Evolutionary conservation across 1,284 basidiomycete genomes (phyloP).

Genomic region (Coniferiporia sulphurascens): DNA sequence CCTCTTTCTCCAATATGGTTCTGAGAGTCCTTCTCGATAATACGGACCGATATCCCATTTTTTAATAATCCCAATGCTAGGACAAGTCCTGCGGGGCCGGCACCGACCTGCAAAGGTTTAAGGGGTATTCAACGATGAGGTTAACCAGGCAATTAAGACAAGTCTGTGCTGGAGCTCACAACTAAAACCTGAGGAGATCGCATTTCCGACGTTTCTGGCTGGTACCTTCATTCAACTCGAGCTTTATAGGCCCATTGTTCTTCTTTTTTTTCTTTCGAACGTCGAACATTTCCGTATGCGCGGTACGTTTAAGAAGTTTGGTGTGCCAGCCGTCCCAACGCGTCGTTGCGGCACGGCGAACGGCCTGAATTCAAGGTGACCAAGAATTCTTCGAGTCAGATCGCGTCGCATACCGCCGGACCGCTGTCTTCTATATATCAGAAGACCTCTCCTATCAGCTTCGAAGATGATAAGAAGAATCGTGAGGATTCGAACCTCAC

Average conservation of each 20-base stretch:
- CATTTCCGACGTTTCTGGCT: neutral
- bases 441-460: no score
- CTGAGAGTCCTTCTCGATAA: constrained; percentile 14
- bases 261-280: neutral
- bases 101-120: constrained; percentile 3
- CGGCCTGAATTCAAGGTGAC: no score
- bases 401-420: no score
- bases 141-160: neutral
- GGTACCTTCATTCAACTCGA: neutral
- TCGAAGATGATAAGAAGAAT: no score
- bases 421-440: no score
- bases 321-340: no score
- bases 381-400: no score
- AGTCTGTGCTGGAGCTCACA: neutral
- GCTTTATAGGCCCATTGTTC: neutral
- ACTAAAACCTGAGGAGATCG: neutral
- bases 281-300: neutral
- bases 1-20: constrained; percentile 9
- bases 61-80: constrained; percentile 7
- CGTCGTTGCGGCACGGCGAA: no score
- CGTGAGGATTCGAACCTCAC: no score
- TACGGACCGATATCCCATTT: constrained; percentile 11
- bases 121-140: neutral
- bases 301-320: no score
- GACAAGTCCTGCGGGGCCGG: constrained; percentile 12